Evolutionary conservation across 257 asterid species (phyloP), one percentile per base, ranked within the genome.

Genomic region (Penstemon barbatus): DNA sequence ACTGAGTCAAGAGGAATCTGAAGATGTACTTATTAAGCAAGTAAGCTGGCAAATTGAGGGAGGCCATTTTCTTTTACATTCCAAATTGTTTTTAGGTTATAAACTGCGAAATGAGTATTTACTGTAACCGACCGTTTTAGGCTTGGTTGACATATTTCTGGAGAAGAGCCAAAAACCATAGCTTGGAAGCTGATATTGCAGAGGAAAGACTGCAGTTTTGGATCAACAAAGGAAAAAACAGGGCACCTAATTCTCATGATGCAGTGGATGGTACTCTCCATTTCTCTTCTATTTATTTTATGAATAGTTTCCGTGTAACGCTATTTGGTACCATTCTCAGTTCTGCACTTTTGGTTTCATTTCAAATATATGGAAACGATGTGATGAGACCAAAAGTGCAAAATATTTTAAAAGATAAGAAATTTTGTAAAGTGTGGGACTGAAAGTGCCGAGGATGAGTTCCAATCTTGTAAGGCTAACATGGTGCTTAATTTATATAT

Each of bases 61-160:
- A 15, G 18, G 18, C 18, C 18, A 15, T 15, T 15, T 45, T 12
- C 8, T 45, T 7, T n/a, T 59, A 59, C 49, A 7, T 58, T 1
- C 38, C 36, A 57, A 57, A 19, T 38, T 58, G 19, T 15, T 15
- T 15, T 15, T 15, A 15, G 18, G 18, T 15, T 58, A 39, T n/a
- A 49, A 49, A 49, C 0, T 9, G 13, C 0, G 4, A 5, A 18
- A 8, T 66, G 33, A 33, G 41, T 6, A 19, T 37, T 41, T 54
- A 5, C 6, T 57, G 42, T 19, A 8, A 7, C 5, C 10, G 18
- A 25, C 33, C 33, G 33, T 64, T 66, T 61, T 68, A 93, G 99
- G 96, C 96, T 2, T 88, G 97, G 99, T 73, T 93, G 37, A 57
- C 81, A 49, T 90, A 88, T 72, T 84, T 86, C 55, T 93, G 99